Percentiles rank a stretch among this genome's conserved stretches.
phyloP scores from a whole-genome alignment of 2,329 filamentous ascomycete species.

The Pseudogymnoascus sp. region DNA sequence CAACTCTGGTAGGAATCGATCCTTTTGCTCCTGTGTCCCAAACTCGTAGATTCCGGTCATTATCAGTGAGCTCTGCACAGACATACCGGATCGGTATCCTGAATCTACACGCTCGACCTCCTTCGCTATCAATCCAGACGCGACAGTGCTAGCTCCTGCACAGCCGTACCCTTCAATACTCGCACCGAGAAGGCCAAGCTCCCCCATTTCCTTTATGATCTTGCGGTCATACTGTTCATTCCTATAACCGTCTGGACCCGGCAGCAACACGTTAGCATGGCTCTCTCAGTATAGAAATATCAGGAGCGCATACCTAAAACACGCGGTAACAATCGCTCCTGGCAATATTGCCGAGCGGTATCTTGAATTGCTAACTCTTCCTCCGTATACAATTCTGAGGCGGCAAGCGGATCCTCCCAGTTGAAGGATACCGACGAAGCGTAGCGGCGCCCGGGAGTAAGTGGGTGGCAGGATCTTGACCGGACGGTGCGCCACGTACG shows the following conservation, averaged over 20 bases:
- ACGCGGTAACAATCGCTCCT: constrained; percentile 77
- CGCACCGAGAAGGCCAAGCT: constrained; percentile 78
- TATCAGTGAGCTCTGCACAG: constrained; percentile 80
- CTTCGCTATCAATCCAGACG: constrained; percentile 80
- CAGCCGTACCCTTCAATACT: constrained; percentile 84
- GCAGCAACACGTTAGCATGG: background rate
- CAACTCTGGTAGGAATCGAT: constrained; percentile 73
- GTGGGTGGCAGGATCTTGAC: background rate
- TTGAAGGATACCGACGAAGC: constrained; percentile 51
- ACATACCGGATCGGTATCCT: constrained; percentile 87
- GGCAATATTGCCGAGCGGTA: constrained; percentile 87
- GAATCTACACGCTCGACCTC: constrained; percentile 88
- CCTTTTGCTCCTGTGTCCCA: constrained; percentile 76
- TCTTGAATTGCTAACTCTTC: constrained; percentile 87
- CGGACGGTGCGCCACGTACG: background rate
- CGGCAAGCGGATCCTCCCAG: constrained; percentile 85
- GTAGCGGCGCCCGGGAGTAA: constrained; percentile 7
- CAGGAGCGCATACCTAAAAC: constrained; percentile 61
- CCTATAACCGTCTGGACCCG: constrained; percentile 64
- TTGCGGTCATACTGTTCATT: constrained; percentile 79
- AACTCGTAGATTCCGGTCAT: constrained; percentile 94
- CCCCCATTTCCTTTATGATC: constrained; percentile 86
- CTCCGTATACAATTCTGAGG: constrained; percentile 71
- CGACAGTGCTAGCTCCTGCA: constrained; percentile 78
- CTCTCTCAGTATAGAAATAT: constrained; percentile 11